Base-by-base conservation (phyloP, 306 rosid genomes). In the Lotus japonicus region DNA sequence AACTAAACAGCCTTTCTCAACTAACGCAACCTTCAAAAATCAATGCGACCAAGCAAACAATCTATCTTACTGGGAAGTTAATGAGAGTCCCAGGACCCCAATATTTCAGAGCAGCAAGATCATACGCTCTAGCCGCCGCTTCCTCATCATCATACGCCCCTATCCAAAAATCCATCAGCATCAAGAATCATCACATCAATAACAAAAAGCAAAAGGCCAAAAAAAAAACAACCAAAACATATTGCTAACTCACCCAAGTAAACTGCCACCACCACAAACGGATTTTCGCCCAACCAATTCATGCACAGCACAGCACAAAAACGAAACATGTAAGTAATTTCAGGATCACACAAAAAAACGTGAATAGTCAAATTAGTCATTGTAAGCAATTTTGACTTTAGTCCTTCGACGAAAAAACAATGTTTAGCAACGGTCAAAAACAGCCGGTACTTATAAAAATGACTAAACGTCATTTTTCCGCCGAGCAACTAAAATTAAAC, bases 1-100 rank as follows among this genome's bases (percentile, higher is more conserved):
- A 39, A 59, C 33, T 14, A 39, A 11, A 67, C 39, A 5, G 43
- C 48, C 11, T 41, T 62, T 58, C 35, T 49, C 3, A 18, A 41
- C 6, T 10, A 28, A 48, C 3, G 7, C 49, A 7, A 7, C 61
- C 18, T 36, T 14, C 42, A 41, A 58, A 21, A 58, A 53, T 42
- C 11, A 41, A 63, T 35, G 58, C 1, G 11, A 35, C n/a, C 9
- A 57, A 43, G 6, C 31, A 72, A 17, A 17, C 50, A 58, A 38
- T 56, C 72, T 2, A 52, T 79, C 97, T 86, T 80, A 95, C 99
- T 1, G 99, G 97, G 46, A 95, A 95, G 71, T 95, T 95, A 71
- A 95, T 95, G 52, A 90, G 97, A 64, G 97, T 90, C 58, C 99
- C 99, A 11, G 99, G 96, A 49, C 99, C 99, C 99, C 99, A 95